Evolutionary conservation across 2,329 filamentous ascomycete species (phyloP).

Genomic region (Sporothrix phasma): DNA sequence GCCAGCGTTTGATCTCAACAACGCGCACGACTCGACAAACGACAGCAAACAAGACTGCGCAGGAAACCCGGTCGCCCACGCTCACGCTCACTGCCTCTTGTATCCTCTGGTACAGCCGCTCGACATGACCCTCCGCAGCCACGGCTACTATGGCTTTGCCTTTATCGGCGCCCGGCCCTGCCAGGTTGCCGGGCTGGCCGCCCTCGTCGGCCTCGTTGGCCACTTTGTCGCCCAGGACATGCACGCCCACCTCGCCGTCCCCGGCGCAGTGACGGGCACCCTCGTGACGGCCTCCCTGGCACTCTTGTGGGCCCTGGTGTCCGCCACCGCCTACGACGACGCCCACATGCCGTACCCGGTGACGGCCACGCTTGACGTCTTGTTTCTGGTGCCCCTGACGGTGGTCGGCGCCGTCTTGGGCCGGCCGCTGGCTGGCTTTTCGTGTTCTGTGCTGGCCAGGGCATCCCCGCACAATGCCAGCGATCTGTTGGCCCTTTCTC

Average conservation of each 20-base stretch:
- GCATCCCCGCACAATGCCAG: slow-evolving; percentile 34
- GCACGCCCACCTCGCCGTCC: slow-evolving; percentile 51
- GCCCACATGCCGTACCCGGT: slow-evolving; percentile 74
- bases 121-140: slow-evolving; percentile 22
- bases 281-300: slow-evolving; percentile 74
- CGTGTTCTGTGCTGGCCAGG: slow-evolving; percentile 49
- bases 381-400: slow-evolving; percentile 66
- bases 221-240: slow-evolving; percentile 77
- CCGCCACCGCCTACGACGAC: slow-evolving; percentile 25
- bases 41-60: too few species aligned
- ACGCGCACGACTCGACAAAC: too few species aligned
- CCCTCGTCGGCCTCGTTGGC: slow-evolving; percentile 68
- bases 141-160: slow-evolving; percentile 48
- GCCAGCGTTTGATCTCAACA: background rate
- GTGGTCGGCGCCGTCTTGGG: slow-evolving; percentile 70
- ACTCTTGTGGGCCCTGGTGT: slow-evolving; percentile 65
- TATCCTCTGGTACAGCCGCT: too few species aligned
- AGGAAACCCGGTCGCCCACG: background rate
- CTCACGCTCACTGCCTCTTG: background rate
- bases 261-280: slow-evolving; percentile 65
- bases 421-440: slow-evolving; percentile 67
- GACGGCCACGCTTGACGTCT: slow-evolving; percentile 52
- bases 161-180: slow-evolving; percentile 66
- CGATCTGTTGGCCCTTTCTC: slow-evolving; percentile 32
- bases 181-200: slow-evolving; percentile 60